These are phyloP conservation scores for Pelargonium myrrhifolium DNA, from an alignment of 441 rosid species.

Conservation along the genomic window DNA sequence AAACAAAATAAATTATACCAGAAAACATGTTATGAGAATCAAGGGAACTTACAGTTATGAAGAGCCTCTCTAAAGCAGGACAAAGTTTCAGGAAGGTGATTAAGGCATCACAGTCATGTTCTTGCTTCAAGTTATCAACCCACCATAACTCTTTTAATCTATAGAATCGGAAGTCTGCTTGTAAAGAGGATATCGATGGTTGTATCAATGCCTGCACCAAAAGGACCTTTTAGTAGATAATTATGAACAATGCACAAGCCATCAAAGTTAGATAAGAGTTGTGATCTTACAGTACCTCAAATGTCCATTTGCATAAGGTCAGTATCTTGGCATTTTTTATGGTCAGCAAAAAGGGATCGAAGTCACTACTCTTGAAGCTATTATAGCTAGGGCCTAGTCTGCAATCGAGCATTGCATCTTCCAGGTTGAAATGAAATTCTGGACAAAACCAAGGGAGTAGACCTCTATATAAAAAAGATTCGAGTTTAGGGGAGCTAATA, in stretches of 20 bases:
- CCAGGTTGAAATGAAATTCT: slow-evolving; percentile 46
- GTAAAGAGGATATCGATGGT: slow-evolving; percentile 35
- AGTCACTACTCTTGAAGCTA: slow-evolving; percentile 22
- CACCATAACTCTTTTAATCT: slow-evolving; percentile 48
- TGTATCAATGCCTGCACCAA: slow-evolving; percentile 38
- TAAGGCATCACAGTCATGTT: slow-evolving; percentile 26
- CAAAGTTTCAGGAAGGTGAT: slow-evolving; percentile 50
- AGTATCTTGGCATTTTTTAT: slow-evolving; percentile 45
- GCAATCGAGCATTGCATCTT: slow-evolving; percentile 38
- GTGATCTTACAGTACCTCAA: slow-evolving; percentile 30
- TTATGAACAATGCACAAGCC: background rate
- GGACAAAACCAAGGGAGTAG: slow-evolving; percentile 35
- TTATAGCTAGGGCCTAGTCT: slow-evolving; percentile 35
- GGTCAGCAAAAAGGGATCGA: slow-evolving; percentile 36
- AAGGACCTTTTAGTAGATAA: background rate
- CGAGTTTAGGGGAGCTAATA: slow-evolving; percentile 39
- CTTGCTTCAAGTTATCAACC: slow-evolving; percentile 40
- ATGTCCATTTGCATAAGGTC: slow-evolving; percentile 54
- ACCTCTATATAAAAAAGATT: slow-evolving; percentile 32
- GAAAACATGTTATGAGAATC: background rate
- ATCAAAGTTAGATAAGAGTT: background rate
- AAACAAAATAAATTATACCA: background rate
- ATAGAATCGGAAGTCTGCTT: slow-evolving; percentile 46
- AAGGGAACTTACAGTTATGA: slow-evolving; percentile 40
- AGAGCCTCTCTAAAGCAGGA: slow-evolving; percentile 45